Conservation (phyloP, 176 grass and related monocot species). For the Triticum turgidum region DNA sequence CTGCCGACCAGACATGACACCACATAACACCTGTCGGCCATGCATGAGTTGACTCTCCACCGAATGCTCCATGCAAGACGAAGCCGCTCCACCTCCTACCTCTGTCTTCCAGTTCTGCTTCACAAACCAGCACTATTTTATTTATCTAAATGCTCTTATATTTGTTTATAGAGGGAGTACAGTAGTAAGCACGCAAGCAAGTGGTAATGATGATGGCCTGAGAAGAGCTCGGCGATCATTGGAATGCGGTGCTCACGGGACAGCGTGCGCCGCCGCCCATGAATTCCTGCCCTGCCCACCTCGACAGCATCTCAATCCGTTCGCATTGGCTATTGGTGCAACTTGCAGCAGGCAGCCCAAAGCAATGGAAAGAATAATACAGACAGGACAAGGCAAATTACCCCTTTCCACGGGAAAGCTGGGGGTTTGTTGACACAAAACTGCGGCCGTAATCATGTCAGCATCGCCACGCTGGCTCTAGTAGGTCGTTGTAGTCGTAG, state of each 20-base stretch:
- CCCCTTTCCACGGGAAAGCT: background rate
- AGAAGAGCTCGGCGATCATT: constrained; percentile 22
- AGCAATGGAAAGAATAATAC: background rate
- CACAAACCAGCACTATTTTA: no score
- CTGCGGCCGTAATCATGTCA: constrained; percentile 44
- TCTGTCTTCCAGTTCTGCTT: no score
- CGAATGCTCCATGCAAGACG: no score
- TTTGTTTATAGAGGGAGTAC: no score
- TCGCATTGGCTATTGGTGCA: background rate
- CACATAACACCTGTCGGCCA: no score
- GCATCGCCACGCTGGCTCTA: constrained; percentile 19
- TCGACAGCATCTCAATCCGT: constrained; percentile 37
- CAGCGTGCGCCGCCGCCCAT: constrained; percentile 37
- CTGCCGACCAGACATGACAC: no score
- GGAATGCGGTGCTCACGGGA: background rate
- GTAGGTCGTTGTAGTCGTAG: background rate
- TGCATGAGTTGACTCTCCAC: no score
- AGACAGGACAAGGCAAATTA: constrained; percentile 27
- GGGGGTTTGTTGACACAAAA: constrained; percentile 21
- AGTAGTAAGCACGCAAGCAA: background rate
- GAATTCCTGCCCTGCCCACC: constrained; percentile 16
- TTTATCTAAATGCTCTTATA: no score
- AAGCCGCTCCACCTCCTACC: no score
- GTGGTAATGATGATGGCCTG: constrained; percentile 12
- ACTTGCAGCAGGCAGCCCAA: background rate